Evolutionary conservation across 1,284 basidiomycete genomes (phyloP).

Genomic region (Trametes sp.): DNA sequence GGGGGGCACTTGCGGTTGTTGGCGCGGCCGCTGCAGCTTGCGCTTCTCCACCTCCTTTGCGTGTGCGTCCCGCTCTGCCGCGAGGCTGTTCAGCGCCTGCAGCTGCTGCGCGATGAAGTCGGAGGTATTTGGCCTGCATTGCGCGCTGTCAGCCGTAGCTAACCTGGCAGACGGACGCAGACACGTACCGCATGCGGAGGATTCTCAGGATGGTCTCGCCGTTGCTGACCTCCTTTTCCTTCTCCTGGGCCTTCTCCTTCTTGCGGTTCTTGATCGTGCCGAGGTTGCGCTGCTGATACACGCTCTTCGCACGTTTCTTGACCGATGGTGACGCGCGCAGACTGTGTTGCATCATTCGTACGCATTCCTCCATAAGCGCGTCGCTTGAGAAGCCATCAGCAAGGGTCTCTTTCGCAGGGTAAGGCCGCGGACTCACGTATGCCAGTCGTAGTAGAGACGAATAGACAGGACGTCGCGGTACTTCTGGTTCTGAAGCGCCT

Average conservation of each 20-base stretch:
- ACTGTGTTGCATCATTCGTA: constrained; percentile 89
- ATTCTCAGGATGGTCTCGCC: constrained; percentile 94
- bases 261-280: constrained; percentile 97
- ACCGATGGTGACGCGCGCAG: constrained; percentile 78
- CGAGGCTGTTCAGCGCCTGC: constrained; percentile 77
- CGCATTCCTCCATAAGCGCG: constrained; percentile 95
- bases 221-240: constrained; percentile 62
- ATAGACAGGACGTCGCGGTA: constrained; percentile 93
- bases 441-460: constrained; percentile 93
- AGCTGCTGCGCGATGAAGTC: constrained; percentile 93
- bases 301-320: constrained; percentile 90
- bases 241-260: constrained; percentile 87
- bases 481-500: constrained; percentile 94
- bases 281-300: constrained; percentile 89
- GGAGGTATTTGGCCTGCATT: constrained; percentile 73
- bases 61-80: constrained; percentile 73
- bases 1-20: constrained; percentile 37
- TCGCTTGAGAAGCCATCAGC: constrained; percentile 58
- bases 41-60: constrained; percentile 64
- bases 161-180: neutral
- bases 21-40: constrained; percentile 49
- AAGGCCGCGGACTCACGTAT: constrained; percentile 63
- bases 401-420: constrained; percentile 6
- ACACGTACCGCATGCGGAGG: constrained; percentile 87
- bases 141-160: neutral